phyloP scores from a whole-genome alignment of 23 red algal species.

The Gracilaria gracilis region DNA sequence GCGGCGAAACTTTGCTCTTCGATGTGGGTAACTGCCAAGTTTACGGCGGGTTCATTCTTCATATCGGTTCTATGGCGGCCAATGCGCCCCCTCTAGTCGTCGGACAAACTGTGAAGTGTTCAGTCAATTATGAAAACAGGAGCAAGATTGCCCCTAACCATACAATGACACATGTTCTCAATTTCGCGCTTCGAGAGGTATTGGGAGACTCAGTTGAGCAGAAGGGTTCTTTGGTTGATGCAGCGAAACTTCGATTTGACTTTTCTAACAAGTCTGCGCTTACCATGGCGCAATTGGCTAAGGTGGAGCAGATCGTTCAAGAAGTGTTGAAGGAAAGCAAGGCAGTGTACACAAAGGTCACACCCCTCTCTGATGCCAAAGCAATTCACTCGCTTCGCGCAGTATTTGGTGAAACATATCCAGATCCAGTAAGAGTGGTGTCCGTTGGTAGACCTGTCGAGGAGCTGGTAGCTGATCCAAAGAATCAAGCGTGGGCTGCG shows the following conservation, averaged over 20 bases:
- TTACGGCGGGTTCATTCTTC: constrained; percentile 91
- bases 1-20: constrained; percentile 56
- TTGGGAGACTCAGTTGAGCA: constrained; percentile 89
- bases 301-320: constrained; percentile 76
- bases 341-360: constrained; percentile 79
- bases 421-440: constrained; percentile 92
- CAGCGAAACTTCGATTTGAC: constrained; percentile 97
- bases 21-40: constrained; percentile 82
- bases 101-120: constrained; percentile 66
- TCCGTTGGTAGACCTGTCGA: constrained; percentile 86
- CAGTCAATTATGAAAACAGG: constrained; percentile 89
- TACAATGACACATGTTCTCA: constrained; percentile 96
- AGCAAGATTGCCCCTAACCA: constrained; percentile 96
- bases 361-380: constrained; percentile 69
- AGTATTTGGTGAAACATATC: constrained; percentile 98
- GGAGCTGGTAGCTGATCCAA: constrained; percentile 82
- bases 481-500: constrained; percentile 77
- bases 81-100: constrained; percentile 53
- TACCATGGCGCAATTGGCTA: constrained; percentile 51
- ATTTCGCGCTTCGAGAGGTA: constrained; percentile 90
- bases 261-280: constrained; percentile 85
- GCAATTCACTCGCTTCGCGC: constrained; percentile 88
- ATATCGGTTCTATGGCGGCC: constrained; percentile 70
- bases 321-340: constrained; percentile 59
- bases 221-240: constrained; percentile 91